phyloP scores from a whole-genome alignment of 768 basidiomycete genomes.

The Saitozyma sp. region DNA sequence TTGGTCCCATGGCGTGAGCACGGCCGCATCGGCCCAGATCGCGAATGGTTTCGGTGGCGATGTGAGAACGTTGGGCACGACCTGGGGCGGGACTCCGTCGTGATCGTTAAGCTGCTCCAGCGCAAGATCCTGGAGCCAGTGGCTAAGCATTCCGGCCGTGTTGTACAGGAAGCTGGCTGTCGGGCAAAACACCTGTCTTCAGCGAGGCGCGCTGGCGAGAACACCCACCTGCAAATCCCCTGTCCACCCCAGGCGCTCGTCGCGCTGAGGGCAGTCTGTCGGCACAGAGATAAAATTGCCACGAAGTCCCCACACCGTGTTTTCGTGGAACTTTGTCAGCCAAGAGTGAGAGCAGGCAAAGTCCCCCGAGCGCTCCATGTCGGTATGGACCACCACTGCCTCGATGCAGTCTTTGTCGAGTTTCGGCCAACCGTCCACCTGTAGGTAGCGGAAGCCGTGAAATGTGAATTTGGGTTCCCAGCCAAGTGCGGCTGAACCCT shows the following conservation, averaged over 20 bases:
- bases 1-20: conserved; percentile 37
- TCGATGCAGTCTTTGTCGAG: conserved; percentile 5
- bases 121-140: conserved; percentile 42
- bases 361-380: conserved; percentile 26
- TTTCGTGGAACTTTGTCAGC: conserved; percentile 28
- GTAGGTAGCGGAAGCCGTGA: conserved; percentile 34
- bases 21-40: conserved; percentile 34
- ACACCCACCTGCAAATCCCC: too few relatives aligned
- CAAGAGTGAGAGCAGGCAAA: conserved; percentile 23
- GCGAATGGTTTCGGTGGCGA: too few relatives aligned
- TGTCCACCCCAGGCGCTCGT: conserved; percentile 41
- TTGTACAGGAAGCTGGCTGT: conserved; percentile 38
- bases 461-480: conserved; percentile 40
- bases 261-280: conserved; percentile 44
- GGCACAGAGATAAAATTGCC: conserved; percentile 35
- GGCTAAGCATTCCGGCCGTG: conserved; percentile 19
- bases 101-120: conserved; percentile 31
- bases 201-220: too few relatives aligned
- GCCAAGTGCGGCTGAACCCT: conserved; percentile 1
- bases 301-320: conserved; percentile 29
- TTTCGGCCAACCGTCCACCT: conserved; percentile 13
- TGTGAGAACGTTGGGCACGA: conserved; percentile 36
- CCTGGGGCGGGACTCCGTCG: conserved; percentile 27
- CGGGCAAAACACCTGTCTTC: conserved; percentile 35
- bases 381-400: conserved; percentile 28